These are phyloP conservation scores for Alternaria postmessia DNA, from an alignment of 2,329 filamentous ascomycete species.

Conservation along the genomic window DNA sequence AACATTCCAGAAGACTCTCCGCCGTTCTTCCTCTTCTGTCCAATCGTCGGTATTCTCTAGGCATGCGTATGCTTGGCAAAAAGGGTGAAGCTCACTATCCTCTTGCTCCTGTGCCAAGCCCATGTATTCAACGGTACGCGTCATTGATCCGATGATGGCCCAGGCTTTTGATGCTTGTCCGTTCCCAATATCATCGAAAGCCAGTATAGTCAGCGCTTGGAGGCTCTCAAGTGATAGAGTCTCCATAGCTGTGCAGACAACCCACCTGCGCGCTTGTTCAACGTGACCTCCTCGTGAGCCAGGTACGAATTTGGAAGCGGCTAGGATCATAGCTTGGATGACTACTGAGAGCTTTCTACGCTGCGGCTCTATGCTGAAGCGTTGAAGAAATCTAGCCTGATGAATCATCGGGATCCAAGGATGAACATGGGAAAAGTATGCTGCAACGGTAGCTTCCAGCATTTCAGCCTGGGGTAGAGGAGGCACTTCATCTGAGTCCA, in stretches of 20 bases:
- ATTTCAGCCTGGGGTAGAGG: background rate
- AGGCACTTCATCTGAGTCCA: background rate
- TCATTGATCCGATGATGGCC: slow-evolving; percentile 28
- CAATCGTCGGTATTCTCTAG: slow-evolving; percentile 4
- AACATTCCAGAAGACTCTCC: slow-evolving; percentile 31
- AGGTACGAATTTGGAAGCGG: background rate
- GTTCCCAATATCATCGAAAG: slow-evolving; percentile 27
- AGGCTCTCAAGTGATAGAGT: slow-evolving; percentile 18
- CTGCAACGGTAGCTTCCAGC: slow-evolving; percentile 5
- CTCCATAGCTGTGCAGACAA: slow-evolving; percentile 16
- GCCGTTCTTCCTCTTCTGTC: slow-evolving; percentile 28
- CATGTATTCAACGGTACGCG: slow-evolving; percentile 27
- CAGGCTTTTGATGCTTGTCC: slow-evolving; percentile 24
- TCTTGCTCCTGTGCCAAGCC: slow-evolving; percentile 29
- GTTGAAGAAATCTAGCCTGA: slow-evolving; percentile 20
- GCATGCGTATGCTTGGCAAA: slow-evolving; percentile 19
- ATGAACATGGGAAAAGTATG: slow-evolving; percentile 25
- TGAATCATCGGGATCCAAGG: slow-evolving; percentile 32
- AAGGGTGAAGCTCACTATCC: slow-evolving; percentile 15
- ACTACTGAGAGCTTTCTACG: background rate
- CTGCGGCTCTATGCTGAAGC: background rate
- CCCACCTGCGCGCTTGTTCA: background rate
- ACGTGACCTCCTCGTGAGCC: background rate
- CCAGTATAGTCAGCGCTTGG: slow-evolving; percentile 25
- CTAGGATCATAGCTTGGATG: background rate